Evolutionary conservation across 108 stramenopile genomes (phyloP), one percentile per base, ranked within the genome.

Genomic region (Nannochloropsis salina): DNA sequence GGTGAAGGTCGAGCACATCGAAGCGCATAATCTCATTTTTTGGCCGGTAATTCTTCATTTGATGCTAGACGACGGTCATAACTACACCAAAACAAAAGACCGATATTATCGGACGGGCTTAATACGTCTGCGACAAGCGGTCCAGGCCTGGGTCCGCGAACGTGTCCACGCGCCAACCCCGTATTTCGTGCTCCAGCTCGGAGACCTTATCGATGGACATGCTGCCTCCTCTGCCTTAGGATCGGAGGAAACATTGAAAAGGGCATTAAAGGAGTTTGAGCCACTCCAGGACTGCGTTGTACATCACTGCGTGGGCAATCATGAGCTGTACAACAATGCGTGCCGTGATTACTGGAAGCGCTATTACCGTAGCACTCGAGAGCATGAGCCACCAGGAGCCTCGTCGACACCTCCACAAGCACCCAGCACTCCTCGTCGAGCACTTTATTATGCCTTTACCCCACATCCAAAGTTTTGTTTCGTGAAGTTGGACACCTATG

Each of bases 261-360:
- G 61, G 4, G 61, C n/a, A 2, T 74, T 74, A 6, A n/a, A 74
- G 61, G 61, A 74, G 61, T 74, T 74, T n/a, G 6, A 74, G n/a
- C 61, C 4, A n/a, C 61, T 74, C 8, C 20, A 15, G 61, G 20
- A 74, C 61, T 74, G 61, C n/a, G 3, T 6, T 74, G 61, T 74
- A n/a, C 61, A 74, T 74, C 61, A 74, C 61, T 74, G 61, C n/a
- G 15, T 74, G 61, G 61, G 61, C 8, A 74, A 74, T n/a, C 61
- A 74, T 8, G 61, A 74, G n/a, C 6, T 74, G 20, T 74, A 74
- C 61, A 74, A 74, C 2, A n/a, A n/a, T 2, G 20, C 61, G 20
- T 74, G 20, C 20, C 61, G 8, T 2, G 61, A 15, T n/a, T 74
- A n/a, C 5, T 74, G 61, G 61, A n/a, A 15, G 20, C 15, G n/a